Percentiles rank a stretch among this genome's conserved stretches.
Conservation (phyloP, 768 basidiomycete genomes). For the Tricholoma furcatifolium region DNA sequence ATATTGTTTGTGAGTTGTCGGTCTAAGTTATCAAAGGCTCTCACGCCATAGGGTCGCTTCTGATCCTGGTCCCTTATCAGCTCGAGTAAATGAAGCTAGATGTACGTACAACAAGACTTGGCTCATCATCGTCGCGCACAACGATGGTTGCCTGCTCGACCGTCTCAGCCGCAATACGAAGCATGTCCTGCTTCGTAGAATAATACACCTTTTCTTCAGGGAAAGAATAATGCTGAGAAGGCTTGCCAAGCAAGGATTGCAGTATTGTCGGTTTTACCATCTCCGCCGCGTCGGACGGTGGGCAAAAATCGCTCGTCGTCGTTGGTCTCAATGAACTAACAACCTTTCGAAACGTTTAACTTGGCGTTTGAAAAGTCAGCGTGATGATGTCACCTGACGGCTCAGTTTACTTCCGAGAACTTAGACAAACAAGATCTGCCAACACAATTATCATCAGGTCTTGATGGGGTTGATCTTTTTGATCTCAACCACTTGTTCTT, state of each 20-base stretch:
- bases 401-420: background rate
- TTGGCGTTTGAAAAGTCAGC: background rate
- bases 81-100: background rate
- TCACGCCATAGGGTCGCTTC: conserved; percentile 16
- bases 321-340: background rate
- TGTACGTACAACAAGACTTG: conserved; percentile 11
- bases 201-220: conserved; percentile 47
- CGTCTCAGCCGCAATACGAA: conserved; percentile 45
- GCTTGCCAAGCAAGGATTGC: conserved; percentile 60
- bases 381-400: conserved; percentile 15
- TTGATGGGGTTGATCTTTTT: too few relatives aligned
- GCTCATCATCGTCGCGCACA: conserved; percentile 6
- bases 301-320: background rate
- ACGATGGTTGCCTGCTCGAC: conserved; percentile 10
- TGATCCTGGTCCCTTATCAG: conserved; percentile 7
- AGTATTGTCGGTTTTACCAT: conserved; percentile 59
- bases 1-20: conserved; percentile 1
- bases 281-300: background rate
- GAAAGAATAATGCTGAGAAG: conserved; percentile 60
- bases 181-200: conserved; percentile 49
- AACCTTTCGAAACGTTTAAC: background rate
- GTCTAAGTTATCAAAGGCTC: conserved; percentile 4
- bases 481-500: too few relatives aligned
- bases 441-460: too few relatives aligned
- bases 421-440: background rate